Evolutionary conservation across 805 yeast genomes (phyloP).

Genomic region (Yarrowia hollandica): DNA sequence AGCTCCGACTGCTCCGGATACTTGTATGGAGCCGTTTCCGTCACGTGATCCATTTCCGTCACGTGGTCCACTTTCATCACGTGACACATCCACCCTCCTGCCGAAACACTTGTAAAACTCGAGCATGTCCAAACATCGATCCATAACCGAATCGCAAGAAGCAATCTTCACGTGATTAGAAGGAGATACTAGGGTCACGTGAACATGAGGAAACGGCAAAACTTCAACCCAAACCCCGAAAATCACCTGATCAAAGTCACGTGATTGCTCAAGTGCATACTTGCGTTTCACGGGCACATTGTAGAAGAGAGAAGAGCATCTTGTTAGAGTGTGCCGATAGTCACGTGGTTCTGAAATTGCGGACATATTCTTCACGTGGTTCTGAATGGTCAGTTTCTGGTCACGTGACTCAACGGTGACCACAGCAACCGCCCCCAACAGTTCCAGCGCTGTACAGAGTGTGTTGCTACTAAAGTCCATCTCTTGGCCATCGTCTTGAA

Average conservation of each 20-base stretch:
- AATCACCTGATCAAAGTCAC: background rate
- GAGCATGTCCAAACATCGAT: slow-evolving; percentile 8
- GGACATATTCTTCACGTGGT: background rate
- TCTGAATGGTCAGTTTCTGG: background rate
- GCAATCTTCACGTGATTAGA: background rate
- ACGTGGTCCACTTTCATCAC: background rate
- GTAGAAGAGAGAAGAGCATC: slow-evolving; percentile 6
- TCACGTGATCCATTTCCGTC: background rate
- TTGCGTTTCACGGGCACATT: slow-evolving; percentile 23
- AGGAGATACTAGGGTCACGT: background rate
- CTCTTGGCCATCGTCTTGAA: background rate
- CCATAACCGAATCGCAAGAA: background rate
- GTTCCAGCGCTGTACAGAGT: background rate
- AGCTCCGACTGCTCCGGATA: background rate
- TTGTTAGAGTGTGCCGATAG: background rate
- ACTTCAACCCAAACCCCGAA: background rate
- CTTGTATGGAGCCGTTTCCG: too few relatives aligned
- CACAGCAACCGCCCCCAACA: background rate
- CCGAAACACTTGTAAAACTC: slow-evolving; percentile 6
- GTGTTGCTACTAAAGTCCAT: background rate
- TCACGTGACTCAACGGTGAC: background rate
- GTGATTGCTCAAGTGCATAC: slow-evolving; percentile 9
- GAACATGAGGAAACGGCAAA: background rate
- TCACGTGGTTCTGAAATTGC: too few relatives aligned
- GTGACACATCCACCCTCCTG: background rate